These are phyloP conservation scores for Trichothecium sympodiale DNA, from an alignment of 2,329 filamentous ascomycete species.

Conservation along the genomic window DNA sequence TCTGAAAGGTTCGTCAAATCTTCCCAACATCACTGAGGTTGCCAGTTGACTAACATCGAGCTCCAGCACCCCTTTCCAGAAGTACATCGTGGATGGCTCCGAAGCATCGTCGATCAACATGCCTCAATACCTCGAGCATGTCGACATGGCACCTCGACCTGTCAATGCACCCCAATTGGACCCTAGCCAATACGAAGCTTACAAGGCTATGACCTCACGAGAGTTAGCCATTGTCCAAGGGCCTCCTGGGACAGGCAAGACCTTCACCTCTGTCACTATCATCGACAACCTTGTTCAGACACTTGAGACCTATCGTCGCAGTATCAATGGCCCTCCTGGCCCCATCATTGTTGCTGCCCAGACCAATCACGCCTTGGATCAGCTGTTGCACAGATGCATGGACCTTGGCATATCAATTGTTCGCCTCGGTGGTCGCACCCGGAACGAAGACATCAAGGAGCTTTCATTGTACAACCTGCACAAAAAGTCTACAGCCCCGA, in stretches of 20 bases:
- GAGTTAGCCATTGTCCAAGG: slow-evolving; percentile 72
- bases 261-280: slow-evolving; percentile 65
- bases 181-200: slow-evolving; percentile 56
- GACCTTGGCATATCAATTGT: slow-evolving; percentile 42
- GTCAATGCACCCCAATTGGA: slow-evolving; percentile 40
- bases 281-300: slow-evolving; percentile 39
- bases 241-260: slow-evolving; percentile 67
- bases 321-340: slow-evolving; percentile 19
- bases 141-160: not conserved
- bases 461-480: slow-evolving; percentile 57
- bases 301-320: slow-evolving; percentile 34
- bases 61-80: slow-evolving; percentile 45
- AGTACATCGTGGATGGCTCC: slow-evolving; percentile 45
- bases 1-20: slow-evolving; percentile 36
- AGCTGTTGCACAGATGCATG: slow-evolving; percentile 57
- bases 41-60: slow-evolving; percentile 1
- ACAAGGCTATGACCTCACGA: slow-evolving; percentile 59
- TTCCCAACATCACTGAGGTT: not conserved
- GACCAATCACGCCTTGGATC: slow-evolving; percentile 85
- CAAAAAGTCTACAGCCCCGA: slow-evolving; percentile 10
- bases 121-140: slow-evolving; percentile 20
- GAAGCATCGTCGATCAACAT: slow-evolving; percentile 15
- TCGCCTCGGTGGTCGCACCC: slow-evolving; percentile 55
- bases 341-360: slow-evolving; percentile 75
- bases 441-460: slow-evolving; percentile 52